A percentile compares a stretch with the other conserved stretches of the same genome.
These are phyloP conservation scores for Saccharomycopsis fodiens DNA, from an alignment of 805 yeast species.

Conservation along the genomic window DNA sequence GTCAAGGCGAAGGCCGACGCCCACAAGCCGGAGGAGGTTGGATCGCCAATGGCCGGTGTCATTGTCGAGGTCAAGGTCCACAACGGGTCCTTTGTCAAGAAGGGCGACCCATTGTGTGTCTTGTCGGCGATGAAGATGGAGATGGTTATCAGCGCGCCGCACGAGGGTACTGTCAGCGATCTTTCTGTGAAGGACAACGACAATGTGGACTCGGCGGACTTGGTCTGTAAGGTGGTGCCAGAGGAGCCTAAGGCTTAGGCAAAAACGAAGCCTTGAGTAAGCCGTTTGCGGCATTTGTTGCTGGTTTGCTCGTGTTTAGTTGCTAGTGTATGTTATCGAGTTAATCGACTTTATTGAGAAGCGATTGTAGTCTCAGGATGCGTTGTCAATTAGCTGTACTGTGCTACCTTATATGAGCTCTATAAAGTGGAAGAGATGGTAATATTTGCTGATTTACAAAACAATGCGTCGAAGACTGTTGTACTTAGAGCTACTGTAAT, in stretches of 20 bases:
- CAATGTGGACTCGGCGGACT: conserved; percentile 89
- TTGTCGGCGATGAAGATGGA: conserved; percentile 99
- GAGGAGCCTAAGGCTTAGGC: conserved; percentile 19
- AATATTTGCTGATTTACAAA: no score
- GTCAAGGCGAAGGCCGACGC: conserved; percentile 88
- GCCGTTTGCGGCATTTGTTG: no score
- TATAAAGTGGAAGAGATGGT: no score
- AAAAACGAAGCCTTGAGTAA: no score
- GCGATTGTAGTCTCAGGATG: no score
- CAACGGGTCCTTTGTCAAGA: conserved; percentile 81
- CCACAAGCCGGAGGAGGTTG: conserved; percentile 83
- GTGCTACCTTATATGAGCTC: no score
- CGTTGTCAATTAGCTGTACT: no score
- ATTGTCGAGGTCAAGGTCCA: conserved; percentile 90
- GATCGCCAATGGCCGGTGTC: conserved; percentile 99
- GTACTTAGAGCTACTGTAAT: no score
- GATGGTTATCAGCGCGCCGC: conserved; percentile 94
- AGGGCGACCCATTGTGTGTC: conserved; percentile 93
- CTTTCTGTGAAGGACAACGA: conserved; percentile 83
- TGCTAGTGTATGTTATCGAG: no score
- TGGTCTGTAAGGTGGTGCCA: conserved; percentile 53
- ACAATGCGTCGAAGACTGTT: no score
- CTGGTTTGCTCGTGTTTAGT: no score
- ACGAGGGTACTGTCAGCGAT: conserved; percentile 74
- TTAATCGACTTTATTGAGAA: no score